Evolutionary conservation across 805 yeast genomes (phyloP).

Genomic region (Spathaspora boniae): DNA sequence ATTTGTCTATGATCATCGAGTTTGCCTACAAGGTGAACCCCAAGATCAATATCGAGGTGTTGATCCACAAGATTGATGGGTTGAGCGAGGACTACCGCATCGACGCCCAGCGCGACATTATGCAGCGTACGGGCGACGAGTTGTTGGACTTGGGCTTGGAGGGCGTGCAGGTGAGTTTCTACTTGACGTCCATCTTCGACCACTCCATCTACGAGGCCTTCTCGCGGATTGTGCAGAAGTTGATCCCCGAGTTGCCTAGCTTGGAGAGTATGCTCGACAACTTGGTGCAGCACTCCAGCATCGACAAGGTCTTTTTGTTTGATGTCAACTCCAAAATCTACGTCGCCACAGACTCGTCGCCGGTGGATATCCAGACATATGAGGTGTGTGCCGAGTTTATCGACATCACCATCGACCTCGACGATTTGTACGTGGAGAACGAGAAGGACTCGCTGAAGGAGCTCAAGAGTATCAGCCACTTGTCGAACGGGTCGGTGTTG

Average conservation of each 20-base stretch:
- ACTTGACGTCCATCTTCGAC: slow-evolving; percentile 90
- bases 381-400: slow-evolving; percentile 97
- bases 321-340: slow-evolving; percentile 91
- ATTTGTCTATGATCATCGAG: slow-evolving; percentile 82
- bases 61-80: slow-evolving; percentile 95
- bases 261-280: slow-evolving; percentile 86
- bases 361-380: slow-evolving; percentile 92
- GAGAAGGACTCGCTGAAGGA: slow-evolving; percentile 23
- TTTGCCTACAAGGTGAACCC: slow-evolving; percentile 85
- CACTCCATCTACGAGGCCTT: slow-evolving; percentile 96
- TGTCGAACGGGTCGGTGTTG: slow-evolving; percentile 80
- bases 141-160: slow-evolving; percentile 84
- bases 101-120: slow-evolving; percentile 94
- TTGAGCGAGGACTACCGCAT: slow-evolving; percentile 87
- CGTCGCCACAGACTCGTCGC: slow-evolving; percentile 93
- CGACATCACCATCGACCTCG: slow-evolving; percentile 87
- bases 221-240: slow-evolving; percentile 85
- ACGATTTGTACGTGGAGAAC: slow-evolving; percentile 54
- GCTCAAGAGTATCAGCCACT: slow-evolving; percentile 64
- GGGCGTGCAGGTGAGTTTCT: slow-evolving; percentile 87
- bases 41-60: slow-evolving; percentile 80
- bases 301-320: slow-evolving; percentile 89
- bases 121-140: slow-evolving; percentile 94
- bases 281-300: slow-evolving; percentile 80
- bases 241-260: slow-evolving; percentile 83